Evolutionary conservation across 1,139 yeast genomes (phyloP), one percentile per base, ranked within the genome.

Genomic region (Pichia sp.): DNA sequence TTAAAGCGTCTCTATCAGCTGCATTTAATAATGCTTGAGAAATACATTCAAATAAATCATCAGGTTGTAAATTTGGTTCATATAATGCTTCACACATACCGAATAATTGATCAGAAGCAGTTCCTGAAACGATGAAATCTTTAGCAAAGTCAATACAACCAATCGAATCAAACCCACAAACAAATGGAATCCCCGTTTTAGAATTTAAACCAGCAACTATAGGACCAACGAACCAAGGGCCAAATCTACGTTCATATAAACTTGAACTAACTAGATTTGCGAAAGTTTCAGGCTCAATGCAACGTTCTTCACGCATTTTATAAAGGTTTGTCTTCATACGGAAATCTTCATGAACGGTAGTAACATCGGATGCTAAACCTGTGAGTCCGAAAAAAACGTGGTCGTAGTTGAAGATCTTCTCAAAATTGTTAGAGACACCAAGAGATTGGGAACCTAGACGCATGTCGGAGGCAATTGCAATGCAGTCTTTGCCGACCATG

Each of bases 21-120:
- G 96, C 97, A 62, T 85, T 88, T 66, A 91, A 71, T 50, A 93
- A 69, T 1, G 96, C 89, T 66, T 93, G 99, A 55, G 95, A 82
- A 54, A 89, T 84, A 35, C 97, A 89, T 64, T 93, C 98, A 62
- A 93, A 93, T 57, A 93, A 71, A 61, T 91, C 96, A 53, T 93
- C 98, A 5, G 98, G 91, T 62, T 79, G 96, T 55, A 91, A 71
- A 58, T 83, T 69, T 31, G 97, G 97, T 64, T 91, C 97, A 65
- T 87, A 91, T 47, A 93, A 71, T n/a, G 94, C 76, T 67, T 91
- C 98, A 66, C 98, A 93, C 97, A 91, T 91, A 64, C 99, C 99
- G 59, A 82, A 91, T 47, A 93, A 70, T 66, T 93, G 98, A 59
- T 91, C 96, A 20, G 88, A 69, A 5, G 97, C 97, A 2, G 98